Evolutionary conservation across 1,284 basidiomycete genomes (phyloP).

Genomic region (Paramarasmius palmivorus): DNA sequence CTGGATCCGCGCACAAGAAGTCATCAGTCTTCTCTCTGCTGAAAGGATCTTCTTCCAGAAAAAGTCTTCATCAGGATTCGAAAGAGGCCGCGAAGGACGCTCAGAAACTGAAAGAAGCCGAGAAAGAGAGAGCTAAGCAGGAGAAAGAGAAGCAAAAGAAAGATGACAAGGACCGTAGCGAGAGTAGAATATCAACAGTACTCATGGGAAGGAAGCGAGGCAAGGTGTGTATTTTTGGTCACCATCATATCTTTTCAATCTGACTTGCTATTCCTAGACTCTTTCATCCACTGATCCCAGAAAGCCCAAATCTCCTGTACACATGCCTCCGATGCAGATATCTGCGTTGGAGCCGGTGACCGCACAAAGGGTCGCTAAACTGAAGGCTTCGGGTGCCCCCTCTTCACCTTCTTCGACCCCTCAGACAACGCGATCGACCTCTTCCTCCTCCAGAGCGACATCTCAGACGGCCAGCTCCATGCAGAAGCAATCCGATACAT

Average conservation of each 20-base stretch:
- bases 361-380: slow-evolving; percentile 75
- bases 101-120: slow-evolving; percentile 38
- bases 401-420: slow-evolving; percentile 41
- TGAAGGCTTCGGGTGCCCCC: slow-evolving; percentile 58
- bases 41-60: slow-evolving; percentile 79
- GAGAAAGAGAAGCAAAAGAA: slow-evolving; percentile 72
- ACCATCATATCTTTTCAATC: slow-evolving; percentile 7
- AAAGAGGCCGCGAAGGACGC: slow-evolving; percentile 57
- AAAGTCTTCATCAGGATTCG: slow-evolving; percentile 75
- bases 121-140: slow-evolving; percentile 49
- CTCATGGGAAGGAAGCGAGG: slow-evolving; percentile 89
- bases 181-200: slow-evolving; percentile 79
- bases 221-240: slow-evolving; percentile 61
- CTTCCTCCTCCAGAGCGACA: slow-evolving; percentile 62
- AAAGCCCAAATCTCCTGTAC: slow-evolving; percentile 63
- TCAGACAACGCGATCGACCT: slow-evolving; percentile 37
- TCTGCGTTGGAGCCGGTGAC: slow-evolving; percentile 77
- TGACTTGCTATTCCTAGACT: slow-evolving; percentile 53
- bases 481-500: slow-evolving; percentile 80
- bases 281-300: slow-evolving; percentile 82
- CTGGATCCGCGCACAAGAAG: slow-evolving; percentile 68
- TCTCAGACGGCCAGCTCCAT: slow-evolving; percentile 77
- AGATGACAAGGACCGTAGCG: slow-evolving; percentile 80
- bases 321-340: slow-evolving; percentile 87
- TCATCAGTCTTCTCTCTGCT: slow-evolving; percentile 79